Conservation (phyloP, 2,329 filamentous ascomycete genomes). For the Exophiala spinifera region DNA sequence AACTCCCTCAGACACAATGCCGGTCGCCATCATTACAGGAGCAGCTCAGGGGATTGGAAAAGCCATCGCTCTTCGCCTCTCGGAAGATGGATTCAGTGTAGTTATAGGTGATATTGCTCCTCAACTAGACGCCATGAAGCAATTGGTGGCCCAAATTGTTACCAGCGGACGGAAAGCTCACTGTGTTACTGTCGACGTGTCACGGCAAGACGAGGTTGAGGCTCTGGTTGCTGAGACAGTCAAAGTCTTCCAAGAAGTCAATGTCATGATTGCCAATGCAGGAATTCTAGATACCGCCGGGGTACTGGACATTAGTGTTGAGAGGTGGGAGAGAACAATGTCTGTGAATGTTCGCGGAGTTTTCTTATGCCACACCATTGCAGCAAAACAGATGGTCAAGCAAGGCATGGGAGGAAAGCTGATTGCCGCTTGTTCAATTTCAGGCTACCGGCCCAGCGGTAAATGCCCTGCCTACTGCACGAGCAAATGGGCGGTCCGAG, state of each 20-base stretch:
- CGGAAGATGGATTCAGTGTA: constrained; percentile 53
- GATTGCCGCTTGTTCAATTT: constrained; percentile 52
- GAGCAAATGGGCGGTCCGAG: constrained; percentile 64
- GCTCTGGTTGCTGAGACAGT: constrained; percentile 52
- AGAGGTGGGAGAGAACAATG: constrained; percentile 58
- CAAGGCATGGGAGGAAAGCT: constrained; percentile 53
- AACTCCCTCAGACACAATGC: too few relatives aligned
- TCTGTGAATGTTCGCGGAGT: constrained; percentile 63
- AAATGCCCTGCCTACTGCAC: constrained; percentile 60
- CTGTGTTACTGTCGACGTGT: constrained; percentile 59
- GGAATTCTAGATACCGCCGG: constrained; percentile 58
- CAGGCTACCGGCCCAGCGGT: constrained; percentile 55
- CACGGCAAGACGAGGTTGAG: constrained; percentile 52
- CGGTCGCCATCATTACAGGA: constrained; percentile 47
- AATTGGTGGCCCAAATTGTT: constrained; percentile 4
- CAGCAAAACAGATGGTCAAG: constrained; percentile 62
- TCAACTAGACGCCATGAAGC: background rate
- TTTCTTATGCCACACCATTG: constrained; percentile 62
- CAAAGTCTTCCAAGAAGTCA: constrained; percentile 49
- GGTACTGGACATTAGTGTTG: constrained; percentile 55
- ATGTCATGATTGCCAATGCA: constrained; percentile 58
- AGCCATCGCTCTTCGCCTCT: constrained; percentile 52
- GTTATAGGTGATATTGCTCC: constrained; percentile 1
- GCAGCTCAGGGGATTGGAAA: constrained; percentile 56
- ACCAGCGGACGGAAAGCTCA: constrained; percentile 37